Base-by-base conservation (phyloP, 2,329 filamentous ascomycete species). In the Arthroderma sp. region DNA sequence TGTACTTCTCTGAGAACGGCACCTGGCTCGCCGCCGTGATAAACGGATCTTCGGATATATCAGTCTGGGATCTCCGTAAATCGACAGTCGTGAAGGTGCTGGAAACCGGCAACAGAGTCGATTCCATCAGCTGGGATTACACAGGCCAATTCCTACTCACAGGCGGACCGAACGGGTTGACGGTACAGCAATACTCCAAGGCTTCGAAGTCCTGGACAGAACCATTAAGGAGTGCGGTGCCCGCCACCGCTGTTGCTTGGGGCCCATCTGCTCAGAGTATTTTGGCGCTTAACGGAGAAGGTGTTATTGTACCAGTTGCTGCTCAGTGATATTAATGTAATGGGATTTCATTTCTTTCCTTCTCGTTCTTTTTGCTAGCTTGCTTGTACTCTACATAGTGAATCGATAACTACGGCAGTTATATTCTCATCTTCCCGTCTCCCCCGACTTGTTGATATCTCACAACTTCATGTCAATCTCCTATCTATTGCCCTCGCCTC, bases 1-100 rank as follows among this genome's bases (percentile, higher is more conserved):
- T 98, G 41, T 79, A 81, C 59, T 98, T 98, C 73, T 96, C 91
- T 0, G 93, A 98, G 71, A 98, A 98, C 65, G 93, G 93, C 23
- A 95, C 88, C 66, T 97, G 91, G 88, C 84, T 98, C 62, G 91
- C 91, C 1, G 87, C 89, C 4, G 85, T 85, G 6, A 83, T 86
- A 59, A 84, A 89, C 70, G 84, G 83, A 31, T 87, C 90, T 62
- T 87, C 83, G 21, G 85, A 79, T 23, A 85, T 95, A 38, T 87
- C 87, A 8, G 83, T 97, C 56, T 97, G 94, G 78, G 91, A 97
- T 71, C 79, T 98, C 60, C 85, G 93, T 65, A 96, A 95, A 74
- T 84, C 86, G 17, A 84, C 85, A 4, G 81, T 84, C 66, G 84
- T 85, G 68, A 95, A 95, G 78, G 82, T 86, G n/a, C 77, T 98